Evolutionary conservation across 108 stramenopile genomes (phyloP).

Genomic region (Cyclotella atomus): DNA sequence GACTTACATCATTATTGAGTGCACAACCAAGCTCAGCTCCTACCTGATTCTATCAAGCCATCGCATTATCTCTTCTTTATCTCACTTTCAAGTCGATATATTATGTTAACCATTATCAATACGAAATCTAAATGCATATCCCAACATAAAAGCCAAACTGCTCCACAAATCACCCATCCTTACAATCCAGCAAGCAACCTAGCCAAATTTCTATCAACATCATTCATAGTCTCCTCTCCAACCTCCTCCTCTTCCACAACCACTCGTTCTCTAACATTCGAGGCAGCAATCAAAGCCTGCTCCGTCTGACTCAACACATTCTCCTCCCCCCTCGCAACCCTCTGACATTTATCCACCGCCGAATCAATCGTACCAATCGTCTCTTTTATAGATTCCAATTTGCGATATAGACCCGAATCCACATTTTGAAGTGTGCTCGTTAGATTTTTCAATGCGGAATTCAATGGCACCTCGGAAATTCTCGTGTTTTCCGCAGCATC

Average conservation of each 20-base stretch:
- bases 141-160: not conserved
- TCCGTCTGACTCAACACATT: slow-evolving; percentile 40
- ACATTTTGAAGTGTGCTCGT: slow-evolving; percentile 26
- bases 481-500: not conserved
- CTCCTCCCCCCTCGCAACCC: slow-evolving; percentile 37
- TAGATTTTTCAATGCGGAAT: slow-evolving; percentile 31
- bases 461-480: slow-evolving; percentile 14
- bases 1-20: too few species aligned
- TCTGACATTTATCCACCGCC: slow-evolving; percentile 33
- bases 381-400: slow-evolving; percentile 33
- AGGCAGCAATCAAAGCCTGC: slow-evolving; percentile 23
- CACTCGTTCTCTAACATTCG: not conserved
- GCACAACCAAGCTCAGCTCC: too few species aligned
- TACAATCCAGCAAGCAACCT: slow-evolving; percentile 3
- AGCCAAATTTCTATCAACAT: slow-evolving; percentile 1
- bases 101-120: too few species aligned
- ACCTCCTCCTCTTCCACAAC: not conserved
- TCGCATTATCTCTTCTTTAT: too few species aligned
- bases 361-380: slow-evolving; percentile 40
- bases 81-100: too few species aligned
- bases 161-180: not conserved
- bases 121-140: too few species aligned
- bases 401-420: slow-evolving; percentile 22
- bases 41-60: too few species aligned
- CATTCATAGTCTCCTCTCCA: slow-evolving; percentile 2